phyloP scores from a whole-genome alignment of 2,329 filamentous ascomycete species.

The Scedosporium minutisporum region DNA sequence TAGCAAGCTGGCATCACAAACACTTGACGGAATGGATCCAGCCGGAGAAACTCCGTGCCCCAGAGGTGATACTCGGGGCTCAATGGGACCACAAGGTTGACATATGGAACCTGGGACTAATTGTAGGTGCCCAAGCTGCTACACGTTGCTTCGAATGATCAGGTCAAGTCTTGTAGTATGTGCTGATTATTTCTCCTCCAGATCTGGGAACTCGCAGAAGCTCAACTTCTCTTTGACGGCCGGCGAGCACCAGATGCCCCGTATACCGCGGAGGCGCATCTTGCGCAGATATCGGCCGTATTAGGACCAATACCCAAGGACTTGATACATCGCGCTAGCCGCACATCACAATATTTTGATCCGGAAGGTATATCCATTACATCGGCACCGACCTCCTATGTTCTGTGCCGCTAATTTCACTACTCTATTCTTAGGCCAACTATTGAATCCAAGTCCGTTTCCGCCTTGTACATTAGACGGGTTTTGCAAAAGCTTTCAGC shows the following conservation, averaged over 20 bases:
- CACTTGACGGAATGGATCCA: constrained; percentile 18
- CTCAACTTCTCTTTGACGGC: constrained; percentile 15
- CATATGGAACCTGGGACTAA: constrained; percentile 15
- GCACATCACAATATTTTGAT: background rate
- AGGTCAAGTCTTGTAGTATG: background rate
- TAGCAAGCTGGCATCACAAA: constrained; percentile 15
- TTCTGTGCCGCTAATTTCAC: background rate
- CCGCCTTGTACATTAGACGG: background rate
- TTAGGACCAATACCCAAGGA: constrained; percentile 12
- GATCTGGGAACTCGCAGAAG: constrained; percentile 16
- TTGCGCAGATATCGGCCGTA: constrained; percentile 15
- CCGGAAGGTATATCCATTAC: background rate
- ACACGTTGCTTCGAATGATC: background rate
- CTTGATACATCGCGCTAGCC: constrained; percentile 8
- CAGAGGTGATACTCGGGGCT: constrained; percentile 17
- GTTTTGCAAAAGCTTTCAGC: background rate
- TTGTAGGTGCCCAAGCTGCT: constrained; percentile 6
- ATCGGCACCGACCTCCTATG: background rate
- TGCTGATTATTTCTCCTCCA: constrained; percentile 1
- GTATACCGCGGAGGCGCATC: constrained; percentile 15
- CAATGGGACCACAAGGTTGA: constrained; percentile 16
- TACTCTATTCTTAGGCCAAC: background rate
- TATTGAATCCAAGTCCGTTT: background rate
- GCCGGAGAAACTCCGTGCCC: constrained; percentile 15
- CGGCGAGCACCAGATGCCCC: constrained; percentile 10